Base-by-base conservation (phyloP, 495 filamentous ascomycete species). In the Hypoxylon subgilvum region DNA sequence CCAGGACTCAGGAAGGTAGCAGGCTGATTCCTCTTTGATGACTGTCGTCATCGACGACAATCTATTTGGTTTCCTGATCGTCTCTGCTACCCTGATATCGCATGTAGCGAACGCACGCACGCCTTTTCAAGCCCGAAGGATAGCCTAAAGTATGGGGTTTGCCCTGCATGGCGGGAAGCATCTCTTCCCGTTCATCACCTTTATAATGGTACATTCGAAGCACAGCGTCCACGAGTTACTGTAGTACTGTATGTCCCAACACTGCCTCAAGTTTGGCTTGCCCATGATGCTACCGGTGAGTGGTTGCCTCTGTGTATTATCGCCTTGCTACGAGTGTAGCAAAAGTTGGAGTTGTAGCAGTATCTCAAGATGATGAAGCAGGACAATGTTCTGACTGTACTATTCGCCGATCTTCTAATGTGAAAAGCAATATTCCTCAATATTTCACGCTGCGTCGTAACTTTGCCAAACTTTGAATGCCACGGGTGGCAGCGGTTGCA, bases 61-160 rank as follows among this genome's bases (percentile, higher is more conserved):
- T 39, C 34, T 39, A 13, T 31, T 30, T 39, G 23, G 30, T 32
- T 22, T 50, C 34, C 19, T 16, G 51, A 46, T 12, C 22, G 16
- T 23, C 31, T 39, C 18, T 47, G 27, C 6, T 34, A 39, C 30
- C 49, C 50, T 52, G 34, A 9, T 45, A 8, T 45, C 27, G 31
- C 46, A 16, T 34, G 53, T 45, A 12, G 50, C 50, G 6, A 43
- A 52, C 17, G 40, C 30, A 30, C 10, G 6, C 28, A 25, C 10
- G 38, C 23, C 28, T 23, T 32, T 47, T 57, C n/a, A 32, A 43
- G 60, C 48, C 60, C 53, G 38, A 50, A 52, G 48, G 52, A 63
- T 49, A 63, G 60, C 47, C 59, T 53, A 57, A 57, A 57, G 17
- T 14, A 49, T 52, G 39, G 47, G 10, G 60, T 53, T n/a, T 57